A percentile compares a stretch with the other conserved stretches of the same genome.
These are phyloP conservation scores for Nissolia schottii DNA, from an alignment of 306 rosid genomes.

Conservation along the genomic window DNA sequence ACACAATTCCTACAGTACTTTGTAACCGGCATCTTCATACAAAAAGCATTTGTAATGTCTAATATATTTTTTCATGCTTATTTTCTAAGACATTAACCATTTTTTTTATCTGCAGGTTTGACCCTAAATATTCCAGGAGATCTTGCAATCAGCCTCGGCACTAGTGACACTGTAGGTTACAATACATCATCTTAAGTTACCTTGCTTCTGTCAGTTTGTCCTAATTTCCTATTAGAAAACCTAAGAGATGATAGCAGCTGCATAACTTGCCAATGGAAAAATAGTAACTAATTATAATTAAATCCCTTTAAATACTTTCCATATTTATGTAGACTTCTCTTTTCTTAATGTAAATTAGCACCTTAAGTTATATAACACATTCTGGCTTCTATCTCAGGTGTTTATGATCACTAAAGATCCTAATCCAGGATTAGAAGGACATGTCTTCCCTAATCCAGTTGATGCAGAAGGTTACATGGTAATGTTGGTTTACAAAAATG, in stretches of 20 bases:
- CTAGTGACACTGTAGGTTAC: constrained; percentile 90
- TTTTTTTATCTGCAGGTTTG: constrained; percentile 64
- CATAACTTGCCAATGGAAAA: neutral
- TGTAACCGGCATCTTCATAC: neutral
- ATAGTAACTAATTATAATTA: neutral
- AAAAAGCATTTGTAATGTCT: neutral
- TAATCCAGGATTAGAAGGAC: constrained; percentile 88
- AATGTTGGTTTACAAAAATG: constrained; percentile 93
- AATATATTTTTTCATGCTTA: neutral
- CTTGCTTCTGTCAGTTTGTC: neutral
- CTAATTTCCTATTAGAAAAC: neutral
- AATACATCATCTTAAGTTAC: neutral
- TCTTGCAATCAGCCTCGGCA: constrained; percentile 93
- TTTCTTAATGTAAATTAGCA: neutral
- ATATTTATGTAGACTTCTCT: neutral
- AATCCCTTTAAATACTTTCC: neutral
- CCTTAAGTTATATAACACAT: constrained; percentile 11
- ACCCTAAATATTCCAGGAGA: constrained; percentile 92
- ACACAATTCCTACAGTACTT: neutral
- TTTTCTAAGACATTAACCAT: neutral
- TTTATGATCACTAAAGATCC: constrained; percentile 84
- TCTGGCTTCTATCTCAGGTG: constrained; percentile 45
- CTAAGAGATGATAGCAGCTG: neutral
- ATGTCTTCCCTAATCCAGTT: constrained; percentile 92
- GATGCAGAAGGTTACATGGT: constrained; percentile 87